A percentile compares a stretch with the other conserved stretches of the same genome.
These are phyloP conservation scores for Colletotrichum navitas DNA, from an alignment of 2,329 filamentous ascomycete species.

Conservation along the genomic window DNA sequence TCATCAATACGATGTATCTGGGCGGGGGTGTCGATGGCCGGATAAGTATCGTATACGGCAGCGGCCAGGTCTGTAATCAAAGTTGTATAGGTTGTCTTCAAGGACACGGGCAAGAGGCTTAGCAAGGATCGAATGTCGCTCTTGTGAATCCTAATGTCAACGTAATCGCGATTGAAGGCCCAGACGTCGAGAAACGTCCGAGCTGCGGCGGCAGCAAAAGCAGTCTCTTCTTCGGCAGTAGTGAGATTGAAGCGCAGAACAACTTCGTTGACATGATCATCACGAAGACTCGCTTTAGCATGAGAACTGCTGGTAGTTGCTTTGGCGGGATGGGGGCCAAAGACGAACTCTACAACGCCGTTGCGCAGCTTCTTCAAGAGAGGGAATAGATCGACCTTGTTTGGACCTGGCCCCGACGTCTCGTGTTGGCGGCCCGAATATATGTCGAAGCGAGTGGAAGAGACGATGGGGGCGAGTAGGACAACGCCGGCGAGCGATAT, in stretches of 20 bases:
- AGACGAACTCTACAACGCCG: slow-evolving; percentile 62
- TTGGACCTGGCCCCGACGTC: slow-evolving; percentile 22
- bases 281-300: slow-evolving; percentile 62
- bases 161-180: slow-evolving; percentile 84
- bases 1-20: slow-evolving; percentile 42
- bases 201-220: slow-evolving; percentile 78
- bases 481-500: slow-evolving; percentile 22
- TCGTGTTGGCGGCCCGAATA: slow-evolving; percentile 41
- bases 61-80: slow-evolving; percentile 85
- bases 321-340: slow-evolving; percentile 58
- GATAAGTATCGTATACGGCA: slow-evolving; percentile 82
- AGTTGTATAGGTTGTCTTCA: slow-evolving; percentile 78
- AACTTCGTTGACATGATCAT: slow-evolving; percentile 81
- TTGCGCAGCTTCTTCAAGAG: slow-evolving; percentile 65
- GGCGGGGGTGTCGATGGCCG: slow-evolving; percentile 55
- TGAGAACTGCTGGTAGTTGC: slow-evolving; percentile 48
- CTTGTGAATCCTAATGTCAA: slow-evolving; percentile 84
- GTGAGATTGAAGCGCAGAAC: slow-evolving; percentile 89
- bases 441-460: slow-evolving; percentile 49
- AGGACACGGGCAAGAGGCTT: slow-evolving; percentile 79
- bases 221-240: slow-evolving; percentile 74
- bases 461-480: slow-evolving; percentile 46
- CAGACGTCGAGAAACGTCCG: slow-evolving; percentile 90
- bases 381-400: slow-evolving; percentile 55
- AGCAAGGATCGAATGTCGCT: slow-evolving; percentile 84